Evolutionary conservation across 1,284 basidiomycete species (phyloP).

Genomic region (Naganishia liquefaciens): DNA sequence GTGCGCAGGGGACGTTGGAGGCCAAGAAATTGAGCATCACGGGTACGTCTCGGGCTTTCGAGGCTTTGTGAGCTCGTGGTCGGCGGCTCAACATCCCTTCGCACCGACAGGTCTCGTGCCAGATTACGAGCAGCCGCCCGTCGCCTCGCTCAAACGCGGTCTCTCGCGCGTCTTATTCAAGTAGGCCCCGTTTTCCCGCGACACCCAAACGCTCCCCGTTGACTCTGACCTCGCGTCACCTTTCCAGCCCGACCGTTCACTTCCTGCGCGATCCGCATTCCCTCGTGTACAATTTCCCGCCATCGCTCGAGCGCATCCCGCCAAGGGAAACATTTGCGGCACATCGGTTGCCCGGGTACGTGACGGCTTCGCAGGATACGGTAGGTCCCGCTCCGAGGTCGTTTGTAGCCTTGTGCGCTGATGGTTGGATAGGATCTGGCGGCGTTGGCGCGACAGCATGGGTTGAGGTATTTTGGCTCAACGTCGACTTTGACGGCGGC

Average conservation of each 20-base stretch:
- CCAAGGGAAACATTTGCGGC: slow-evolving; percentile 88
- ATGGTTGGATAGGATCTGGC: slow-evolving; percentile 62
- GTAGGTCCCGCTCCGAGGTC: slow-evolving; percentile 52
- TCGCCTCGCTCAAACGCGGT: slow-evolving; percentile 73
- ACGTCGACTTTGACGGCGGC: slow-evolving; percentile 89
- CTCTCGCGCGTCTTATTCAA: slow-evolving; percentile 83
- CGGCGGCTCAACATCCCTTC: too few relatives aligned
- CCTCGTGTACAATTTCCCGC: slow-evolving; percentile 80
- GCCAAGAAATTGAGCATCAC: slow-evolving; percentile 19
- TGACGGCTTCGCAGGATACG: slow-evolving; percentile 76
- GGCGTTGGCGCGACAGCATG: slow-evolving; percentile 63
- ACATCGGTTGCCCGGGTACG: slow-evolving; percentile 72
- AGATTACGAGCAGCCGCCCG: slow-evolving; percentile 36
- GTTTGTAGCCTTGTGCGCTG: too few relatives aligned
- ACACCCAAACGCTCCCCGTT: not conserved
- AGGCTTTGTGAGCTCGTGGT: too few relatives aligned
- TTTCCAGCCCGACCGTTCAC: slow-evolving; percentile 78
- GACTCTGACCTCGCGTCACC: not conserved
- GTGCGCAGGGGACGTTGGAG: slow-evolving; percentile 11
- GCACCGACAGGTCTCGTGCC: slow-evolving; percentile 5
- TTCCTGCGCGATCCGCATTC: slow-evolving; percentile 85
- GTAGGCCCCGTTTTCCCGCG: slow-evolving; percentile 54
- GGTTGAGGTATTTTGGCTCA: slow-evolving; percentile 74
- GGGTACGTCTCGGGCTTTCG: slow-evolving; percentile 7
- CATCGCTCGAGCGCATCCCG: slow-evolving; percentile 70